A percentile compares a stretch with the other conserved stretches of the same genome.
Conservation (phyloP, 1,284 basidiomycete species). For the Veloporphyrellus conicus region DNA sequence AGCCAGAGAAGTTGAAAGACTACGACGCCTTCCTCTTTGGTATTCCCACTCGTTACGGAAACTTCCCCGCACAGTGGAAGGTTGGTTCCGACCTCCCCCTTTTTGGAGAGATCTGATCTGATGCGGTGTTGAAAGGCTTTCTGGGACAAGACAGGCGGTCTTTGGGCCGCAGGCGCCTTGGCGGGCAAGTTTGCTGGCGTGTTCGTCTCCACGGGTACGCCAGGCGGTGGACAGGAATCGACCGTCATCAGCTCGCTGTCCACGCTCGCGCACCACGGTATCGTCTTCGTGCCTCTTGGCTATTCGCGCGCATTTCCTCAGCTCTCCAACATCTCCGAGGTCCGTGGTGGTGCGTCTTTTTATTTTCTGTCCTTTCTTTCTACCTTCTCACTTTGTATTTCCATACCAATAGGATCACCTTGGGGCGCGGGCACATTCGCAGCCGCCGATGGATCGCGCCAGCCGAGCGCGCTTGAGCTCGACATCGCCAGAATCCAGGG, state of each 20-base stretch:
- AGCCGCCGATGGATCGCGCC: constrained; percentile 44
- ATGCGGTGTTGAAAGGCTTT: constrained; percentile 31
- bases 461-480: constrained; percentile 45
- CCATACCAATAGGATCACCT: constrained; percentile 35
- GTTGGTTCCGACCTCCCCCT: too few species aligned
- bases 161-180: constrained; percentile 49
- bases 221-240: constrained; percentile 43
- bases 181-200: constrained; percentile 50
- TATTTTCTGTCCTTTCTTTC: background rate
- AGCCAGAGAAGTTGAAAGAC: constrained; percentile 40
- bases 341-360: constrained; percentile 39
- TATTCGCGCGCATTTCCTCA: constrained; percentile 39
- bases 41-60: constrained; percentile 46
- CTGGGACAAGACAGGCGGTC: constrained; percentile 49
- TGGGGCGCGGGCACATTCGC: constrained; percentile 48
- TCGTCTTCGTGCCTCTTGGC: constrained; percentile 50
- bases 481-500: constrained; percentile 47
- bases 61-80: constrained; percentile 34
- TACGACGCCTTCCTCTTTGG: constrained; percentile 40
- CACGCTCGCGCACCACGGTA: constrained; percentile 54
- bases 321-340: constrained; percentile 38
- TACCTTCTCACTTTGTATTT: too few species aligned
- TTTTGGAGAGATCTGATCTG: too few species aligned
- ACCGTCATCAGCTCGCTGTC: constrained; percentile 48
- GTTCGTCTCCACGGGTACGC: constrained; percentile 41